Base-by-base conservation (phyloP, 2,329 filamentous ascomycete genomes). In the Fusarium sublunatum region DNA sequence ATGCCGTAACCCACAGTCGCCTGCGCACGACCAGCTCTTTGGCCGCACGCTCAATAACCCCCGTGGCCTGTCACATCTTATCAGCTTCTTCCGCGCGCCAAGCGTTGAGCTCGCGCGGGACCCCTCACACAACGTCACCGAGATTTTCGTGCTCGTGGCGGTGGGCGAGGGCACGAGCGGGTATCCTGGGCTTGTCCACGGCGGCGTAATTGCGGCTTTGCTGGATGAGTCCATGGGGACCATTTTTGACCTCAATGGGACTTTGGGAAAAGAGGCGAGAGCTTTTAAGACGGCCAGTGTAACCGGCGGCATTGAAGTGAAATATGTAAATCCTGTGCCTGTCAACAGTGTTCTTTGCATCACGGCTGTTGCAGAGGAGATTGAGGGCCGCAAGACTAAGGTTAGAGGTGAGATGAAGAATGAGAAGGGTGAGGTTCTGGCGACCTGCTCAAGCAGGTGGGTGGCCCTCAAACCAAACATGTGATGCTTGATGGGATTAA, bases 151-250 rank as follows among this genome's bases (percentile, higher is more conserved):
- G 2, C 68, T 79, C 19, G 72, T 75, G 45, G 64, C 72, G 2
- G 65, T 78, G 7, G 74, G 74, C 1, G 62, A 70, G 2, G 76
- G 75, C 2, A 62, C 78, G 6, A 72, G 69, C 7, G 76, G 78
- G 2, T 75, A 72, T 31, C 64, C 71, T 1, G 65, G 65, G 7
- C 55, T 78, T 9, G 58, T 77, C 3, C 77, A 79, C 50, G 77
- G 77, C 7, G 77, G 77, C 10, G 60, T 78, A 41, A 67, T 70
- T 8, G 72, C 73, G 32, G 65, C 76, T 6, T 58, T 79, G 49
- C 56, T 76, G 24, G 77, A 79, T 43, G 77, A 79, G 69, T 62
- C 73, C 6, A 73, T 77, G 61, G 75, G 76, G 4, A 65, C 68
- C 2, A 54, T 79, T 15, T 71, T 75, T 22, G 76, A 78, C 45